phyloP scores from a whole-genome alignment of 306 rosid genomes.

The Citrullus colocynthis region DNA sequence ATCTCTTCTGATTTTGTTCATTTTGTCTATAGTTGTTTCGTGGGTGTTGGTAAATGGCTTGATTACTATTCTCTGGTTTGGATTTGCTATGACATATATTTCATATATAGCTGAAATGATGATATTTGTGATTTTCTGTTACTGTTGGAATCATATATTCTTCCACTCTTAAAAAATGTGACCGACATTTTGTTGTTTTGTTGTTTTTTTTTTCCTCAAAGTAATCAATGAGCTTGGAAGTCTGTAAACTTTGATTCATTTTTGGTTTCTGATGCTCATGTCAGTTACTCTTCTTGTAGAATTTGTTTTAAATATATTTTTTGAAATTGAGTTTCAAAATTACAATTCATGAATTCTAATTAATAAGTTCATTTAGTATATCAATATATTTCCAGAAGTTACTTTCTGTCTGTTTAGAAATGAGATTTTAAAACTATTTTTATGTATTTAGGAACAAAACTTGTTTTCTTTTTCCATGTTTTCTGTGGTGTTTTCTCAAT shows the following conservation, averaged over 20 bases:
- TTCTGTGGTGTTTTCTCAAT: not conserved
- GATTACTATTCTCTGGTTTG: not conserved
- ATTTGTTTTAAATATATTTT: not conserved
- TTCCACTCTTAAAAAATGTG: not conserved
- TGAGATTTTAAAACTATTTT: not conserved
- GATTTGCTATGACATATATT: not conserved
- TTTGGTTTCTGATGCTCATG: not conserved
- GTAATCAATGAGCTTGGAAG: not conserved
- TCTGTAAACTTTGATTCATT: not conserved
- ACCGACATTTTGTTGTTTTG: not conserved
- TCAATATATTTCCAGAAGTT: not conserved
- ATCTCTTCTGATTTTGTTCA: not conserved
- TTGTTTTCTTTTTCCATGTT: not conserved
- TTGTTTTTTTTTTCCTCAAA: not conserved
- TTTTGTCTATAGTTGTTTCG: not conserved
- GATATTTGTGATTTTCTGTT: not conserved
- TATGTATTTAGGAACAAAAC: not conserved
- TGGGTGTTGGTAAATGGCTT: not conserved
- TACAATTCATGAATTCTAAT: not conserved
- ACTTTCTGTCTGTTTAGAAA: not conserved
- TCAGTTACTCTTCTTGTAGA: not conserved
- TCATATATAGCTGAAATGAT: not conserved
- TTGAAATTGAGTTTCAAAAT: not conserved
- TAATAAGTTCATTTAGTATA: not conserved
- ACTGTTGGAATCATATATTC: not conserved